Evolutionary conservation across 805 yeast genomes (phyloP), one percentile per base, ranked within the genome.

Genomic region (Suhomyces kilbournensis): DNA sequence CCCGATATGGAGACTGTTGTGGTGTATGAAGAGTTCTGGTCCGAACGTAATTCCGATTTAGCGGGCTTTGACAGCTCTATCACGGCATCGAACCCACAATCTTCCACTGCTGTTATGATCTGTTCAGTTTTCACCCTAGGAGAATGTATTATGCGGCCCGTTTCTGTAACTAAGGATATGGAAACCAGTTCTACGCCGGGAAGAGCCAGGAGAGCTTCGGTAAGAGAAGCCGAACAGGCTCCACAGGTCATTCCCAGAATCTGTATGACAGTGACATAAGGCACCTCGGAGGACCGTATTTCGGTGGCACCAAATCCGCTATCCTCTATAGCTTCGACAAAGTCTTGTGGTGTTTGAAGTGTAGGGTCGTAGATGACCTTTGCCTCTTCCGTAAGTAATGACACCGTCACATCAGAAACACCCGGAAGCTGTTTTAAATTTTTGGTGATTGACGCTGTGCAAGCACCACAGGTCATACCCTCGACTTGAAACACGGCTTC

Each of bases 241-340:
- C 94, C 86, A 64, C 97, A 93, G 2, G 98, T 92, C 97, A 92
- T 93, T 2, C 97, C 97, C 14, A 71, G 67, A 1, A 86, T 71
- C 3, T 44, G 44, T 10, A 64, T 48, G 3, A 20, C 30, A 3
- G 58, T 56, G 22, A n/a, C 26, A 23, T 50, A 17, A 12, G 46
- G 20, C 15, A 15, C 10, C 10, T 22, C 14, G 10, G 30, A 8
- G 10, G 30, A 7, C n/a, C 40, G 44, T 44, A 48, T n/a, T 30
- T 54, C 20, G 15, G 44, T 32, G 3, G 61, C 68, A 44, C 83
- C 91, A 62, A 87, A 89, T 5, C 96, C 96, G 55, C 86, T 81
- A 60, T 62, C 60, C 48, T 65, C 67, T 7, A 67, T 59, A 25
- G 55, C 48, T 5, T 30, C 34, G n/a, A 34, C 43, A 14, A 57